A percentile compares a stretch with the other conserved stretches of the same genome.
These are phyloP conservation scores for Penicillium silybi DNA, from an alignment of 495 filamentous ascomycete genomes.

Conservation along the genomic window DNA sequence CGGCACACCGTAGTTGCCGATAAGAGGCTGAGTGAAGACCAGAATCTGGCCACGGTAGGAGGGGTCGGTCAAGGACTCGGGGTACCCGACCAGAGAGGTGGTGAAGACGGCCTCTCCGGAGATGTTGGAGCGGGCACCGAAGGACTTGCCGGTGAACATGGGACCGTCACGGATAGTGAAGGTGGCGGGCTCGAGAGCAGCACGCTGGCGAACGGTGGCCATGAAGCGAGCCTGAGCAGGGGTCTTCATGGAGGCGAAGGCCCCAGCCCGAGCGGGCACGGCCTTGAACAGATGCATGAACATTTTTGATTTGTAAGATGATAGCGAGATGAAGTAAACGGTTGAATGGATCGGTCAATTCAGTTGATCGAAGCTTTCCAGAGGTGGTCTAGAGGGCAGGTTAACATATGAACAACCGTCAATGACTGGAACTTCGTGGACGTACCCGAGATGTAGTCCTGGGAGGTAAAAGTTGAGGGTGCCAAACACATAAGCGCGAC, in stretches of 20 bases:
- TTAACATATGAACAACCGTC: conserved; percentile 20
- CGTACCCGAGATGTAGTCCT: conserved; percentile 96
- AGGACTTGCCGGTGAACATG: conserved; percentile 89
- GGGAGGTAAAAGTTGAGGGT: conserved; percentile 91
- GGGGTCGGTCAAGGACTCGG: conserved; percentile 96
- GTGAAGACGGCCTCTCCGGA: conserved; percentile 95
- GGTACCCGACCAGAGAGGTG: conserved; percentile 89
- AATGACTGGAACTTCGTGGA: conserved; percentile 16
- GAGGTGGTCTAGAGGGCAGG: conserved; percentile 73
- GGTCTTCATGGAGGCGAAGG: conserved; percentile 48
- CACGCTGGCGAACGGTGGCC: conserved; percentile 67
- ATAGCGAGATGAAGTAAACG: conserved; percentile 11
- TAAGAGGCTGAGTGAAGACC: conserved; percentile 97
- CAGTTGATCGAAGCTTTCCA: conserved; percentile 90
- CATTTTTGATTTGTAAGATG: conserved; percentile 49
- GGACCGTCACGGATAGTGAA: conserved; percentile 95
- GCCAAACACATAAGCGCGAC: conserved; percentile 90
- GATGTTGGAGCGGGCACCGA: conserved; percentile 86
- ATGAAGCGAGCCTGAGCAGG: conserved; percentile 56
- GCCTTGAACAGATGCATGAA: conserved; percentile 62
- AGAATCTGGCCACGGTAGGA: conserved; percentile 98
- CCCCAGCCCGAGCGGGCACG: conserved; percentile 50
- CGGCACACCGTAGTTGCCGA: conserved; percentile 97
- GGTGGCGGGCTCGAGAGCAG: conserved; percentile 74
- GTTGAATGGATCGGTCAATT: conserved; percentile 31